A percentile compares a stretch with the other conserved stretches of the same genome.
Evolutionary conservation across 352 stramenopile genomes (phyloP).

Genomic region (Globisporangium splendens): DNA sequence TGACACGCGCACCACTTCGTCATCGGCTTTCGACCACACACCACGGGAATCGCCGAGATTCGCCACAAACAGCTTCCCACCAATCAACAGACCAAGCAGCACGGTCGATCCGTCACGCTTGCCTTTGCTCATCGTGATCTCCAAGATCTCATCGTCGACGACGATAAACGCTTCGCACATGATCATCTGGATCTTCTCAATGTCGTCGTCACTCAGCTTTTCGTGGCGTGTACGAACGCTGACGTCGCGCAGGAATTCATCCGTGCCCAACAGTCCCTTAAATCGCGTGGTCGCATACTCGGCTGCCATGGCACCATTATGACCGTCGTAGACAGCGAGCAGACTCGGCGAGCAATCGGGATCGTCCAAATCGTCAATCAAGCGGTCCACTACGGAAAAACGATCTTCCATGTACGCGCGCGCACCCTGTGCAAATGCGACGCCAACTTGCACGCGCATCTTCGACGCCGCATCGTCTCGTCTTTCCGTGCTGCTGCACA

Average conservation of each 20-base stretch:
- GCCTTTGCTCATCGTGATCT: constrained; percentile 58
- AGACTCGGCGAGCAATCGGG: constrained; percentile 42
- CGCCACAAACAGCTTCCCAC: constrained; percentile 72
- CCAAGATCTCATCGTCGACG: constrained; percentile 71
- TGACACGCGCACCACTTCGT: constrained; percentile 57
- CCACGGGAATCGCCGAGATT: constrained; percentile 77
- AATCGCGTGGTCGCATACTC: constrained; percentile 62
- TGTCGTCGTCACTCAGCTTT: constrained; percentile 38
- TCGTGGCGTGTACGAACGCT: constrained; percentile 31
- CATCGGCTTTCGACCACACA: constrained; percentile 35
- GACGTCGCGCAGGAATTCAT: constrained; percentile 42
- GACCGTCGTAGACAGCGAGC: constrained; percentile 68
- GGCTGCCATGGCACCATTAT: constrained; percentile 70
- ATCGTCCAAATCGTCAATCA: constrained; percentile 48
- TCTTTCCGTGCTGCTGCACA: constrained; percentile 10
- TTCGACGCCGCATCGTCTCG: constrained; percentile 11
- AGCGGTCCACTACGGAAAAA: constrained; percentile 54
- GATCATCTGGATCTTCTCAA: constrained; percentile 43
- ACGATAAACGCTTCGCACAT: constrained; percentile 51
- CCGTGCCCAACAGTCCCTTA: constrained; percentile 47
- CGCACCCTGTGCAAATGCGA: constrained; percentile 55
- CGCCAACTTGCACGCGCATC: constrained; percentile 47
- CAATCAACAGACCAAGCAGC: constrained; percentile 62
- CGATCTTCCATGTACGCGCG: constrained; percentile 81
- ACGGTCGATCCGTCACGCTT: constrained; percentile 77